Conservation (phyloP, 177 flowering plant genomes). For the Vitis hybrid region DNA sequence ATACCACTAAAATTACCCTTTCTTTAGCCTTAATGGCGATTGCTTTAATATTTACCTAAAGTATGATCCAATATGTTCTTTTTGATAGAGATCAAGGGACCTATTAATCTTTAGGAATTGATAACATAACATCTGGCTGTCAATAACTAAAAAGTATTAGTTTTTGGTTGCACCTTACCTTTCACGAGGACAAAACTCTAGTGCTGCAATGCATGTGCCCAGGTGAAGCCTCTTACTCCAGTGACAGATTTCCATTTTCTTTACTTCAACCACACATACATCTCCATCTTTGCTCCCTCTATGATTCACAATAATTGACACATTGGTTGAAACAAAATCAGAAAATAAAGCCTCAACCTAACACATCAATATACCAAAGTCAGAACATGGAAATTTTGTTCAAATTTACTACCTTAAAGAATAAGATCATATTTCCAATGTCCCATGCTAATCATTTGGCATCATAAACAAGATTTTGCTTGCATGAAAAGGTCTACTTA, state of each 20-base stretch:
- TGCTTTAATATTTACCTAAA: neutral
- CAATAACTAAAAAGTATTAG: neutral
- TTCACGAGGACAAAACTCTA: constrained; percentile 89
- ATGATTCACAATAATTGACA: constrained; percentile 2
- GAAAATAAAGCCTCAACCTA: neutral
- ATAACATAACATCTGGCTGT: neutral
- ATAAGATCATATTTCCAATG: too few relatives aligned
- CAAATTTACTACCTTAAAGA: too few relatives aligned
- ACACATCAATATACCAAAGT: neutral
- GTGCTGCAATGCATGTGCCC: constrained; percentile 59
- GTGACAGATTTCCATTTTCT: constrained; percentile 80
- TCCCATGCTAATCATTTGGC: too few relatives aligned
- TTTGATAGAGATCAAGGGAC: neutral
- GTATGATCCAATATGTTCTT: neutral
- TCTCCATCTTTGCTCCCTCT: constrained; percentile 99
- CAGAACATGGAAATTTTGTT: too few relatives aligned
- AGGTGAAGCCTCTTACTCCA: constrained; percentile 85
- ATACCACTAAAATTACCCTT: neutral
- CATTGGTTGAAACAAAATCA: neutral
- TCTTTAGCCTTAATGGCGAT: neutral
- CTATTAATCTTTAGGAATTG: neutral
- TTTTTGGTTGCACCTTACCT: constrained; percentile 49
- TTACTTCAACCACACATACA: constrained; percentile 77
- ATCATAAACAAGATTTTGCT: too few relatives aligned
- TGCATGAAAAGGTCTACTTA: too few relatives aligned